Base-by-base conservation (phyloP, 345 rosid genomes). In the Iberis pinnata region DNA sequence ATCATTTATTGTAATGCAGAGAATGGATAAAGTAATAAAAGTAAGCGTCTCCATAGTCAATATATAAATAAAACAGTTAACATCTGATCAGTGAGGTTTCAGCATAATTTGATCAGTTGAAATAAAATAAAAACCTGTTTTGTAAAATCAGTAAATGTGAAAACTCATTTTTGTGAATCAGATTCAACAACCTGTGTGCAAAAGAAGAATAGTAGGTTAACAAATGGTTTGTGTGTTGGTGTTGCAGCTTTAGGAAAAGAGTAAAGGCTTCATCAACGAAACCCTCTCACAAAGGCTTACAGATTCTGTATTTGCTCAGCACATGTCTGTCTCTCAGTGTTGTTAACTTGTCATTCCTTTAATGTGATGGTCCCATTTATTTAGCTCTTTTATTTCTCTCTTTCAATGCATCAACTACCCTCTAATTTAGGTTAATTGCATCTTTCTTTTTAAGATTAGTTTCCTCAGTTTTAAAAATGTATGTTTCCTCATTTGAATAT, bases 191-290 rank as follows among this genome's bases (percentile, higher is more conserved):
- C 33, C n/a, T n/a, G n/a, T n/a, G n/a, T 29, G 33, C 33, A 29
- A 5, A 2, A 5, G 10, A 29, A 29, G 10, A 9, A 67, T 12
- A 36, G 55, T 58, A 38, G 56, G 60, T 53, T 24, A 52, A 32
- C 56, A 58, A 16, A 29, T 58, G 49, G 60, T 42, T 35, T 56
- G 44, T 13, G 35, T 49, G 35, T 49, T 46, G 44, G 20, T 51
- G 31, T 51, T 61, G 63, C 69, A 61, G 76, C 72, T 64, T 67
- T 72, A 62, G 46, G 49, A 56, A 67, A 71, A 64, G 45, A 39
- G 16, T 58, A 58, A 58, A 51, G 59, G 41, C 33, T 14, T 22
- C 25, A 27, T n/a, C 15, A 46, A 44, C 53, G 32, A 42, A 50
- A 57, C 45, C 63, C 22, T 49, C 51, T 44, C 42, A 32, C 25